Base-by-base conservation (phyloP, 441 rosid genomes). In the Euphorbia corollata region DNA sequence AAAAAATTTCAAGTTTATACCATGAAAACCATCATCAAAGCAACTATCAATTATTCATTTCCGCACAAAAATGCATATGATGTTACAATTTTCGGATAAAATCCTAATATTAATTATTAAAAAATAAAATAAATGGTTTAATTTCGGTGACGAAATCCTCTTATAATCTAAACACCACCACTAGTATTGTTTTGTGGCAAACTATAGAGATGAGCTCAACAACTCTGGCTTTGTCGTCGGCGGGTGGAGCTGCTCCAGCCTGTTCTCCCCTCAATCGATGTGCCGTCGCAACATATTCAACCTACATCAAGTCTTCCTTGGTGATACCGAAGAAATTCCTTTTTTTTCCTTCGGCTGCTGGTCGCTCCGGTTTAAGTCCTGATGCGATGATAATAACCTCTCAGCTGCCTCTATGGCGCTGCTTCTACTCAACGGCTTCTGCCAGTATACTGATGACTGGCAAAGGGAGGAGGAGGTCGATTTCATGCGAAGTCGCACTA, bases 401-500 rank as follows among this genome's bases (percentile, higher is more conserved):
- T 22, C 15, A 12, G 45, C 34, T 20, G 32, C 34, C 18, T 7
- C 34, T 45, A 13, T 11, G 38, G 2, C 12, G 34, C 53, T 19
- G 47, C 15, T 22, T 53, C 65, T 43, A 23, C 54, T 24, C 55
- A 47, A 63, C 66, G 20, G 24, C 38, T 36, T 23, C 15, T 38
- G 51, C 18, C 5, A 45, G 48, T 7, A 53, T 18, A 36, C 41
- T 16, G 56, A 41, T 24, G 23, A 69, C 32, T 53, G 58, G 67
- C 8, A 73, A 15, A 5, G 70, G 67, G 43, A 66, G 67, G 20
- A 56, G 20, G 67, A 63, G 69, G 70, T 64, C 1, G 23, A 61
- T 80, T 27, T 81, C 78, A 8, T 77, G 87, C 66, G 78, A 77
- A 54, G 65, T 70, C 0, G 75, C 82, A 7, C 68, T 79, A 61